Evolutionary conservation across 345 rosid genomes (phyloP).

Genomic region (Syzygium oleosum): DNA sequence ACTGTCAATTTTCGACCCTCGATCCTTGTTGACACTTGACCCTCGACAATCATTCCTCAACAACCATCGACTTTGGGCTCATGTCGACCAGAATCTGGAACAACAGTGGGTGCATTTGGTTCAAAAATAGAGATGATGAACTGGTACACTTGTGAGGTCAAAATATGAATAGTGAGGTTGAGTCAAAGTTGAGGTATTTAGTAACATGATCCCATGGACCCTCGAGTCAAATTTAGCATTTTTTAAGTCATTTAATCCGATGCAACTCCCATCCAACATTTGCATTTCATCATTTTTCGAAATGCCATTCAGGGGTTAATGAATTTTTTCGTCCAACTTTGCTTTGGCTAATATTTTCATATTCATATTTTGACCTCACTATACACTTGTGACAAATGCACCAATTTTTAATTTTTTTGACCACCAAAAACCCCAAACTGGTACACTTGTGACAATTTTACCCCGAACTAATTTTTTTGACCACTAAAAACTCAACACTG

Average conservation of each 20-base stretch:
- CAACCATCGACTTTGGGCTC: rapidly evolving
- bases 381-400: too few species aligned
- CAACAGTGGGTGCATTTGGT: too few species aligned
- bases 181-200: background rate
- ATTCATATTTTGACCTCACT: background rate
- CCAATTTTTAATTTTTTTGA: too few species aligned
- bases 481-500: too few species aligned
- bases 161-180: too few species aligned
- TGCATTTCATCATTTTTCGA: background rate
- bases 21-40: background rate
- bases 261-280: rapidly evolving
- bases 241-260: background rate
- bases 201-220: background rate
- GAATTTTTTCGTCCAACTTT: background rate
- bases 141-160: rapidly evolving
- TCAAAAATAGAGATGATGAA: background rate
- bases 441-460: too few species aligned
- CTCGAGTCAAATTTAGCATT: background rate
- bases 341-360: too few species aligned
- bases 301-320: rapidly evolving
- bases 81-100: background rate
- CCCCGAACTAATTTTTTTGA: too few species aligned
- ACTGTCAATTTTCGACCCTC: background rate
- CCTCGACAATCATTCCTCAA: too few species aligned
- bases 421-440: too few species aligned